A percentile compares a stretch with the other conserved stretches of the same genome.
Evolutionary conservation across 306 rosid genomes (phyloP).

Genomic region (Fagus crenata): DNA sequence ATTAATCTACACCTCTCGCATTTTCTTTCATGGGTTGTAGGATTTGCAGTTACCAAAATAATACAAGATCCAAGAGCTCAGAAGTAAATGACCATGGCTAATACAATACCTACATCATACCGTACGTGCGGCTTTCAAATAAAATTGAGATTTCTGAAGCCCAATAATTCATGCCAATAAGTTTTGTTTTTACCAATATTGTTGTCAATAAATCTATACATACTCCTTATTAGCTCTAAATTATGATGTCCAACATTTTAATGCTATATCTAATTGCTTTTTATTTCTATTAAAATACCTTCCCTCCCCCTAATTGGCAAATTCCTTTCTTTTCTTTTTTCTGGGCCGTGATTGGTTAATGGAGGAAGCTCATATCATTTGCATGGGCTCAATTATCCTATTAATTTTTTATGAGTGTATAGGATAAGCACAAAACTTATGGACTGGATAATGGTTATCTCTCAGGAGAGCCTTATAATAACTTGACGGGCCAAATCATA

Average conservation of each 20-base stretch:
- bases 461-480: not conserved
- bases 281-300: not conserved
- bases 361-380: not conserved
- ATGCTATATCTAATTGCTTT: no score
- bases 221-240: not conserved
- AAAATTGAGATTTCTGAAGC: not conserved
- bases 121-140: not conserved
- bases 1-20: not conserved
- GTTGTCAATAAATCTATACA: not conserved
- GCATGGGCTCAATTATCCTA: not conserved
- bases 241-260: not conserved
- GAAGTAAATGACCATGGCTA: not conserved
- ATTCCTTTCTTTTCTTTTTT: no score
- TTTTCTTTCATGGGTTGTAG: not conserved
- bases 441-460: not conserved
- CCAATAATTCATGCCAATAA: not conserved
- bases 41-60: constrained; percentile 12
- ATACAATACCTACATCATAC: not conserved
- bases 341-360: not conserved
- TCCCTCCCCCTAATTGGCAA: not conserved
- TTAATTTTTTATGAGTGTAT: not conserved
- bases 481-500: not conserved
- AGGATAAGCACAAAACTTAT: not conserved
- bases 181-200: not conserved
- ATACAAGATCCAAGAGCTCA: constrained; percentile 31